Evolutionary conservation across 2,329 filamentous ascomycete species (phyloP), one percentile per base, ranked within the genome.

Genomic region (Bretziella fagacearum): DNA sequence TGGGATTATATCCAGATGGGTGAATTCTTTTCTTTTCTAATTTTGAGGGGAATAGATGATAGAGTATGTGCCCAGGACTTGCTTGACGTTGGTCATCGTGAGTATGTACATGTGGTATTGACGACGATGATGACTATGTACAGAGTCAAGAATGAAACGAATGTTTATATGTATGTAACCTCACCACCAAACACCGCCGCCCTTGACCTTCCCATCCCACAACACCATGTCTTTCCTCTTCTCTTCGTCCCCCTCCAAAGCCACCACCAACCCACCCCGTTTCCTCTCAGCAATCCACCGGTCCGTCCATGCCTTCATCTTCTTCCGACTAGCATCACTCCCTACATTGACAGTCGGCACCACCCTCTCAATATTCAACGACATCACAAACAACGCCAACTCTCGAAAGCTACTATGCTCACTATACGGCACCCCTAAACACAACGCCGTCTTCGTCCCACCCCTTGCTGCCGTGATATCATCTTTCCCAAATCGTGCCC

Each of bases 331-430:
- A 46, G 63, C 60, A 50, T 77, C 74, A 56, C 69, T 77, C 1
- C 74, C 75, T 1, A 80, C 72, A 49, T 98, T 96, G 3, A 98
- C 91, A 0, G 91, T 98, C 0, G 91, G 91, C 13, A 98, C 81
- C 5, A 98, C 74, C 62, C 80, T 84, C 53, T 89, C 86, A 53
- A 98, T 93, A 48, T 83, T 68, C 60, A 98, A 60, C 17, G 80
- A 75, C 69, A 91, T 91, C 54, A 89, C 75, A 58, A 98, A 98
- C 73, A 96, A 80, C 0, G 85, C 89, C 58, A 98, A 63, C 66
- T 98, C 91, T 33, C 89, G 72, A 58, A 98, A 98, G 52, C 84
- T 93, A 60, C 83, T 91, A 60, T 98, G 91, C 64, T 98, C 91
- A 44, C 81, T 87, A 59, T 98, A 98, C 2, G 91, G 91, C 2